phyloP scores from a whole-genome alignment of 352 stramenopile genomes.

The Phytophthora fragariaefolia region DNA sequence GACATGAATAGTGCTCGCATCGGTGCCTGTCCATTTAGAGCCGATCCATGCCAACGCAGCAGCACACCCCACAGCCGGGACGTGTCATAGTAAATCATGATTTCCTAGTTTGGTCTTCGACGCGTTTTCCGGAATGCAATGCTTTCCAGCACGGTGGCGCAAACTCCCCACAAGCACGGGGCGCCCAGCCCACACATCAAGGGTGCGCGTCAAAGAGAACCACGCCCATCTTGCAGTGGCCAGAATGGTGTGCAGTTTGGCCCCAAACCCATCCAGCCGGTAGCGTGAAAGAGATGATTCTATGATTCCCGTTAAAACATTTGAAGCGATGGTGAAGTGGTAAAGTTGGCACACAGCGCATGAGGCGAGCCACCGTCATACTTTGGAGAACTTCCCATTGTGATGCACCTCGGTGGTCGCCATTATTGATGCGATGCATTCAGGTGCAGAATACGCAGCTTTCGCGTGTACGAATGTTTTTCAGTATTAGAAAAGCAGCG shows the following conservation, averaged over 20 bases:
- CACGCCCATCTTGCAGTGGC: constrained; percentile 15
- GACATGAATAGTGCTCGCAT: constrained; percentile 69
- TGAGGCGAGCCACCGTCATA: background rate
- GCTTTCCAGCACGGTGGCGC: constrained; percentile 1
- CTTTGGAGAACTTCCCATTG: no score
- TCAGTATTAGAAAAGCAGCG: background rate
- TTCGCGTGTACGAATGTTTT: background rate
- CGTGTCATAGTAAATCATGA: constrained; percentile 83
- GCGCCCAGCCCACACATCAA: constrained; percentile 5
- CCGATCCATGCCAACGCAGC: constrained; percentile 70
- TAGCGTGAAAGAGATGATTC: constrained; percentile 14
- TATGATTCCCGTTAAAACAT: background rate
- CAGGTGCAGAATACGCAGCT: no score
- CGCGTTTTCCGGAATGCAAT: constrained; percentile 22
- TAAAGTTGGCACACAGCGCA: background rate
- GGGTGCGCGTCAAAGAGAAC: background rate
- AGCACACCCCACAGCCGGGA: constrained; percentile 56
- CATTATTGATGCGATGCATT: background rate
- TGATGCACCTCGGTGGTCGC: no score
- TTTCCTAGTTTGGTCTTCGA: background rate
- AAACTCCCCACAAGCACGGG: no score
- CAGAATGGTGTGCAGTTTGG: constrained; percentile 26
- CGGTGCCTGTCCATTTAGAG: constrained; percentile 66
- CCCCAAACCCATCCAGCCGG: constrained; percentile 28
- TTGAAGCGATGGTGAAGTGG: constrained; percentile 14